Base-by-base conservation (phyloP, 305 asterid species). In the Fraxinus latifolia region DNA sequence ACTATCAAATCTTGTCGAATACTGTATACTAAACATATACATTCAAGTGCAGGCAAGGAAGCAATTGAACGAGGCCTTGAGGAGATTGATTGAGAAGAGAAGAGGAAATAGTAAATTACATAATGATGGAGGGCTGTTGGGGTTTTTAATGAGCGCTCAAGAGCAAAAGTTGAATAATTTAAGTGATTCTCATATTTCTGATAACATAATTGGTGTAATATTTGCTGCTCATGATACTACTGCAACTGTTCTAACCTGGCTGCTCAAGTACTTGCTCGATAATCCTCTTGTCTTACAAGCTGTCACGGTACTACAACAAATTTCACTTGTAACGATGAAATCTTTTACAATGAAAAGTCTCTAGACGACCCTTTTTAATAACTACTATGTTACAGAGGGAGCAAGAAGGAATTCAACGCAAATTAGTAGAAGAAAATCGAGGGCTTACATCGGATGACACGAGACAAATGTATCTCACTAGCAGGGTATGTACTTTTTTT, bases 171-270 rank as follows among this genome's bases (percentile, higher is more conserved):
- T 42, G n/a, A 33, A 73, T 27, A 17, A 75, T 29, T 67, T 90
- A 0, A 87, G 85, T 67, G 95, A 93, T 79, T 79, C 89, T 15
- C 93, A 93, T 68, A 90, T 93, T 8, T 89, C 91, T 0, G 97
- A 93, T 71, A 93, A 93, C 60, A 89, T 93, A 19, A 93, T 93
- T 0, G 95, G 94, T 77, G 92, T 93, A 0, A 91, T 93, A 70
- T 93, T 93, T 23, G 97, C 97, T 1, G 97, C 95, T 33, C 95
- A 91, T 37, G 97, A 93, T 73, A 93, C 97, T 0, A 93, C 97
- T 0, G 95, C 95, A n/a, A 91, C 90, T n/a, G 91, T 86, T 73
- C 88, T 93, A 7, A 93, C 97, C 4, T 93, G 97, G 97, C 32
- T 90, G 27, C 89, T 93, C 80, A 93, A 93, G 81, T 91, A 91